phyloP scores from a whole-genome alignment of 805 yeast genomes.

The Priceomyces haplophilus region DNA sequence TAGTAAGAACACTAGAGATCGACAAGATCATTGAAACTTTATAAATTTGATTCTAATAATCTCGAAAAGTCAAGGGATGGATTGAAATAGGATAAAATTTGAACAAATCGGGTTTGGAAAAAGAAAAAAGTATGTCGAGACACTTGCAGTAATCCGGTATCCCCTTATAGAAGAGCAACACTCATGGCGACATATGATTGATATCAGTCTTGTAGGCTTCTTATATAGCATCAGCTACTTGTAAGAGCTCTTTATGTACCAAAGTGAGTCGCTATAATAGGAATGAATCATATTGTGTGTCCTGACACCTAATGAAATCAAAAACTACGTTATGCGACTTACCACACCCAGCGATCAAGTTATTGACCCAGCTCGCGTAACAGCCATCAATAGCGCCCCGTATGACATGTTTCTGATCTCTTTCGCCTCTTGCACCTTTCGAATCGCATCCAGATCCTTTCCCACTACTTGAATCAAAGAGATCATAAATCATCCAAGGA shows the following conservation, averaged over 20 bases:
- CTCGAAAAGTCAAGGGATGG: constrained; percentile 1
- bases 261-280: too few species aligned
- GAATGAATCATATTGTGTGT: not conserved
- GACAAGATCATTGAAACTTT: constrained; percentile 2
- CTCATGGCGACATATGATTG: not conserved
- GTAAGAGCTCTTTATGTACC: too few species aligned
- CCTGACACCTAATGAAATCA: not conserved
- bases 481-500: not conserved
- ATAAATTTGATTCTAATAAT: not conserved
- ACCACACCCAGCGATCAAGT: not conserved
- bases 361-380: not conserved
- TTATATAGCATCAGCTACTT: not conserved
- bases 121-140: constrained; percentile 7
- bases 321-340: not conserved
- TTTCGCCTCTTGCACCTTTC: too few species aligned
- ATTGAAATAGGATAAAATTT: constrained; percentile 6
- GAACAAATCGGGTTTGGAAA: constrained; percentile 7
- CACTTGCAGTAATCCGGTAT: constrained; percentile 6
- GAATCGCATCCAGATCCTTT: not conserved
- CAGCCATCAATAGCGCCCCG: too few species aligned
- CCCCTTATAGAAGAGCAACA: constrained; percentile 5
- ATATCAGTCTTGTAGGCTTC: not conserved
- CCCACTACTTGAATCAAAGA: not conserved
- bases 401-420: too few species aligned
- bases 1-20: constrained; percentile 3